Conservation (phyloP, 192 early-diverging fungal genomes). For the Linnemannia zychae region DNA sequence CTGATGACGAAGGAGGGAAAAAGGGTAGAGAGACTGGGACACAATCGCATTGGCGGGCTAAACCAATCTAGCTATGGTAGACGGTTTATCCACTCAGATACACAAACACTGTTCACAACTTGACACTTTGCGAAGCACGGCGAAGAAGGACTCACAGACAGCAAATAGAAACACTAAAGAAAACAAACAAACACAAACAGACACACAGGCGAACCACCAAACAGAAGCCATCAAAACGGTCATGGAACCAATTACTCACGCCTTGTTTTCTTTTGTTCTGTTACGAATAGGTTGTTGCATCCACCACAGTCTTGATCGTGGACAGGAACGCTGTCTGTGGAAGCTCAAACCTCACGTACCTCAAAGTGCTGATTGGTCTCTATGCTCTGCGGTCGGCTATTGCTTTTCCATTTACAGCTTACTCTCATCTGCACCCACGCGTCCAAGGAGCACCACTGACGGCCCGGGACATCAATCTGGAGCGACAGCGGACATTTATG, state of each 20-base stretch:
- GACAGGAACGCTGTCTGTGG: constrained; percentile 61
- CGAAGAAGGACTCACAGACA: neutral
- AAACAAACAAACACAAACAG: neutral
- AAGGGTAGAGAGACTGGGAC: neutral
- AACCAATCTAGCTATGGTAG: neutral
- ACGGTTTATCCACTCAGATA: neutral
- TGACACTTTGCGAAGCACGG: neutral
- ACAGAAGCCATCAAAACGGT: neutral
- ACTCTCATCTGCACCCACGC: constrained; percentile 69
- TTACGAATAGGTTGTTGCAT: constrained; percentile 62
- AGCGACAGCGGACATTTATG: constrained; percentile 42
- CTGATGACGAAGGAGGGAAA: neutral
- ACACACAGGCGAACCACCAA: neutral
- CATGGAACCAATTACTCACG: neutral
- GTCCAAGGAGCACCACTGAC: constrained; percentile 50
- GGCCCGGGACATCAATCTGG: constrained; percentile 30
- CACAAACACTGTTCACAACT: neutral
- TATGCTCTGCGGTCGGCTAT: constrained; percentile 70
- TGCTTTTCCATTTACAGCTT: constrained; percentile 74
- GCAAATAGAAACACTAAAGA: neutral
- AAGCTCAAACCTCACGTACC: constrained; percentile 26
- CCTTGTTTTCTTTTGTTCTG: neutral
- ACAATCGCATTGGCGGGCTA: neutral
- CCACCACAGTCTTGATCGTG: constrained; percentile 65
- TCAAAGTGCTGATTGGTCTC: constrained; percentile 72